Base-by-base conservation (phyloP, 148 eudicot species). In the Mesembryanthemum crystallinum region DNA sequence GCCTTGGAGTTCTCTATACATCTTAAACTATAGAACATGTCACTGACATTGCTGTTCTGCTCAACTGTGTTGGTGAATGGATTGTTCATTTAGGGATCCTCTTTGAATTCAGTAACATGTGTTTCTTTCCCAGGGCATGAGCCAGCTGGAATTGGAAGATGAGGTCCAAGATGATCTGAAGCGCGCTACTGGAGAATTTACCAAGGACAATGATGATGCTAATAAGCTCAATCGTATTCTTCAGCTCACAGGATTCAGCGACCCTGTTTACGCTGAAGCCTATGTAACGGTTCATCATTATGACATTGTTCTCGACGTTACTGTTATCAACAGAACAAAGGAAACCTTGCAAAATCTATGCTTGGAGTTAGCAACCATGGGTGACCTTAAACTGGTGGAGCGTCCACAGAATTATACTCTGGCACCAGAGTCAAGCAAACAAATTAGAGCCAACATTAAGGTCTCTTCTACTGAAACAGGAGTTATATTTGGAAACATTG, bases 261-360 rank as follows among this genome's bases (percentile, higher is more conserved):
- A 94, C 64, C 97, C 98, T 11, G 98, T 94, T 45, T 94, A 94
- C 81, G 97, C 98, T 47, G 98, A 94, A 85, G 98, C 98, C 27
- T 94, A 90, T 78, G 98, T 94, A 25, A 94, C 98, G n/a, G 98
- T 94, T 83, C 96, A 94, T 87, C 98, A 94, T 79, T 92, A 94
- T 80, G 97, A 94, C 77, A 92, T 94, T 86, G 93, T 94, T 69
- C 97, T 94, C 65, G 98, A 94, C 86, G 97, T 94, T 70, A 92
- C 98, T 47, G 89, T 94, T 55, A 92, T 94, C 63, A 92, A 94
- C 69, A 87, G 98, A 77, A 94, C 98, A 17, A 94, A 90, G 84
- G 95, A 91, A 72, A 94, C 98, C 49, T 86, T 94, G 80, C 98
- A 94, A 82, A 94, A 94, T 79, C 66, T 94, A 79, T 91, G 98